Evolutionary conservation across 78 protist genomes (phyloP).

Genomic region (Polysphondylium violaceum): DNA sequence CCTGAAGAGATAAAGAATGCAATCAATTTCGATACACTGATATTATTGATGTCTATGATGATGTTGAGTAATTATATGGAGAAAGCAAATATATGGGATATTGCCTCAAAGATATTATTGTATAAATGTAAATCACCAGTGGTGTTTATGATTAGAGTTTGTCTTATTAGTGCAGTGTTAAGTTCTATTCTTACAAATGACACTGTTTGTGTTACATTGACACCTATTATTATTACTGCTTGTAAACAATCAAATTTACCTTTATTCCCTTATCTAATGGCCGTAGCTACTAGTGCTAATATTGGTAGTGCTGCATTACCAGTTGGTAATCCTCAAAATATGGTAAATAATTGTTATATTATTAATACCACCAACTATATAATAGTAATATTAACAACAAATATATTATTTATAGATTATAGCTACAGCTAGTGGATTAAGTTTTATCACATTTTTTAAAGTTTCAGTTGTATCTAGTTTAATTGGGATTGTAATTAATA

Average conservation of each 20-base stretch:
- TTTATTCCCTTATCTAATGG: constrained; percentile 43
- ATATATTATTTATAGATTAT: not conserved
- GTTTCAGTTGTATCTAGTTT: constrained; percentile 35
- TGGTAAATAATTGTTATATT: constrained; percentile 19
- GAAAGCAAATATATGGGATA: constrained; percentile 34
- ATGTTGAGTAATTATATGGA: constrained; percentile 47
- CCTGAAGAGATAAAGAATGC: constrained; percentile 22
- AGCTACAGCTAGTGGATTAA: constrained; percentile 22
- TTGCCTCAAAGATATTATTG: not conserved
- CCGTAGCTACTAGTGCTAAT: constrained; percentile 45
- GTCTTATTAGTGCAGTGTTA: constrained; percentile 5
- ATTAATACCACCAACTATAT: not conserved
- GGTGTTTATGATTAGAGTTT: constrained; percentile 28
- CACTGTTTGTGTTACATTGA: constrained; percentile 51
- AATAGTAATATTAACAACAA: not conserved
- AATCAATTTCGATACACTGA: constrained; percentile 46
- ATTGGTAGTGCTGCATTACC: constrained; percentile 43
- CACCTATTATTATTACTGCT: constrained; percentile 32
- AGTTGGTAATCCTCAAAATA: constrained; percentile 65
- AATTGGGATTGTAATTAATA: constrained; percentile 5
- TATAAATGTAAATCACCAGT: constrained; percentile 22
- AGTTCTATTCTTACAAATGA: constrained; percentile 44
- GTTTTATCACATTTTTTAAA: constrained; percentile 26
- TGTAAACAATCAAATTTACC: constrained; percentile 20
- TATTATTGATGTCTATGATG: constrained; percentile 52